A percentile compares a stretch with the other conserved stretches of the same genome.
These are phyloP conservation scores for Aurantiochytrium sp. DNA, from an alignment of 108 stramenopile genomes.

Conservation along the genomic window DNA sequence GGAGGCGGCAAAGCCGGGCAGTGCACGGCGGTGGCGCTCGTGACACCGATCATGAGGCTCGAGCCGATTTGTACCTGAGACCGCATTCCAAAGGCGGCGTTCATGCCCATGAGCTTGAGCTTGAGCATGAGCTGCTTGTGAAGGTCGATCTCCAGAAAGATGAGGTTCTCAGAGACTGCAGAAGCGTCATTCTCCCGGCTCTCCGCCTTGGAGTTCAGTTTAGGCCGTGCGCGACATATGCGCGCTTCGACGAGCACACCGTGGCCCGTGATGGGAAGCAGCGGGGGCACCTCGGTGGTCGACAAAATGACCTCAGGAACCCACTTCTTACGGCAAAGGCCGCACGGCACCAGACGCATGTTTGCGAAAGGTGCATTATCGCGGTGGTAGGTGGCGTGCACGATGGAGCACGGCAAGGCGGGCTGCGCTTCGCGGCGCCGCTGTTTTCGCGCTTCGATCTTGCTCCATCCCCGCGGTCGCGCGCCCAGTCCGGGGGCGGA, in stretches of 20 bases:
- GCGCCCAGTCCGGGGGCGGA: no score
- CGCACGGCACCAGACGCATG: constrained; percentile 89
- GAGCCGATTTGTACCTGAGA: constrained; percentile 76
- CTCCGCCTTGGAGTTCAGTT: neutral
- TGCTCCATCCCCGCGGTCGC: neutral
- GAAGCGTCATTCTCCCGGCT: constrained; percentile 78
- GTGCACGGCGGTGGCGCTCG: constrained; percentile 78
- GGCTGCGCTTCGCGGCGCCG: constrained; percentile 63
- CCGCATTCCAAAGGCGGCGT: constrained; percentile 78
- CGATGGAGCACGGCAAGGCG: constrained; percentile 66
- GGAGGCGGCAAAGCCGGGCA: constrained; percentile 83
- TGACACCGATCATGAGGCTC: constrained; percentile 72
- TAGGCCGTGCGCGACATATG: constrained; percentile 69
- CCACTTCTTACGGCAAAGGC: constrained; percentile 89
- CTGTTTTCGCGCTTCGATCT: constrained; percentile 37
- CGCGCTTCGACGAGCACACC: constrained; percentile 88
- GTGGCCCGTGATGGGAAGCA: constrained; percentile 76
- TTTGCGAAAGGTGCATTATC: constrained; percentile 83
- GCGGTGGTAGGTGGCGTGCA: constrained; percentile 94
- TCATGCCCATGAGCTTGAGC: constrained; percentile 81
- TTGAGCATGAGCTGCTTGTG: constrained; percentile 93
- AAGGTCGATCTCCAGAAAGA: constrained; percentile 88
- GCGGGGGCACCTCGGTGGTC: constrained; percentile 67
- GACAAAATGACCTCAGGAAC: constrained; percentile 78
- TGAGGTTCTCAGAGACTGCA: constrained; percentile 82